A percentile compares a stretch with the other conserved stretches of the same genome.
Conservation (phyloP, 768 basidiomycete species). For the Mycena albidolilacea region DNA sequence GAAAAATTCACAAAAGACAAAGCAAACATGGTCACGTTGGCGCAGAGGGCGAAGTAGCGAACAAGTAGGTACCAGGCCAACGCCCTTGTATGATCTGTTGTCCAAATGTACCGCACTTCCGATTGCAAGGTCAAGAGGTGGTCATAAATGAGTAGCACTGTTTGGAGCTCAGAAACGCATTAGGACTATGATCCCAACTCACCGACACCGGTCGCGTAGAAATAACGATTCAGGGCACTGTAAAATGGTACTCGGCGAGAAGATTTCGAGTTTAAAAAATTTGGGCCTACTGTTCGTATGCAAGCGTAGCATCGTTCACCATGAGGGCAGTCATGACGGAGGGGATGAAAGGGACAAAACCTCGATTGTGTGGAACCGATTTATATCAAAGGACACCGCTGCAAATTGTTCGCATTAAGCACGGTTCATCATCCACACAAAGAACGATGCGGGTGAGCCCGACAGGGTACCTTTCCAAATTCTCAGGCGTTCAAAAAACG, state of each 20-base stretch:
- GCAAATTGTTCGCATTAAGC: too few species aligned
- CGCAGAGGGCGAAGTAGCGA: not conserved
- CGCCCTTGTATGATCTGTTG: not conserved
- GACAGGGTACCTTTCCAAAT: too few species aligned
- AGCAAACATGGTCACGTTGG: not conserved
- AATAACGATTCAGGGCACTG: not conserved
- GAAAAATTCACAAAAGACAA: not conserved
- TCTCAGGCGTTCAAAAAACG: too few species aligned
- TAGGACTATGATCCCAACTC: not conserved
- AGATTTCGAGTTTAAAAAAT: not conserved
- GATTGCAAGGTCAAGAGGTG: not conserved
- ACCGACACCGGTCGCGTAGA: not conserved
- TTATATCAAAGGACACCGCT: too few species aligned
- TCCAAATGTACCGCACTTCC: conserved; percentile 5
- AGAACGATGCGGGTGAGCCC: too few species aligned
- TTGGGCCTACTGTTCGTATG: too few species aligned
- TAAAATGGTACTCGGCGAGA: not conserved
- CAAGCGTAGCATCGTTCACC: too few species aligned
- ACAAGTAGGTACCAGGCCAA: not conserved
- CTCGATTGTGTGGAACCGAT: too few species aligned
- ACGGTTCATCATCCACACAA: too few species aligned
- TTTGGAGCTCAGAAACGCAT: not conserved
- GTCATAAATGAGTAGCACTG: not conserved
- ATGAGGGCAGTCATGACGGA: too few species aligned
- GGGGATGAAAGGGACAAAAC: too few species aligned